Base-by-base conservation (phyloP, 352 stramenopile species). In the Phytophthora litchii region DNA sequence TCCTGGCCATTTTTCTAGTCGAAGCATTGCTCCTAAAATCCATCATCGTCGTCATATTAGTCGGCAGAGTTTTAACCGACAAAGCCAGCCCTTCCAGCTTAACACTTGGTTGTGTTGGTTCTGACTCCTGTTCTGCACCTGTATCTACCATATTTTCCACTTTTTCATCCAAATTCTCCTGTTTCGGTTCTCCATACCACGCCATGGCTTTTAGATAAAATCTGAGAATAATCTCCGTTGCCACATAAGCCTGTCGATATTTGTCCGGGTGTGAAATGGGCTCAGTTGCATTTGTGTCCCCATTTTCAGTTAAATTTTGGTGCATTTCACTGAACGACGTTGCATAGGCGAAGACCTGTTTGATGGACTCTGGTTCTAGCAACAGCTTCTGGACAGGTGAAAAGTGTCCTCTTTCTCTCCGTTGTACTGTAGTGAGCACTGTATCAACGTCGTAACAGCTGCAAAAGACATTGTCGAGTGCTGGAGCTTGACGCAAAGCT, bases 131-230 rank as follows among this genome's bases (percentile, higher is more conserved):
- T 7, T 64, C 20, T 31, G 35, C 34, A 34, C 3, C 20, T 29
- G 12, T 9, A 21, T 20, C 35, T 44, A 38, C 27, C 1, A 25
- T 16, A 5, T 58, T 48, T 36, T 55, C 17, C 13, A 8, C 31
- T 21, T 67, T 38, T 38, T 53, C 17, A 32, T 40, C 32, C 19
- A 23, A 10, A 1, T 20, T n/a, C 4, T 65, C 52, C 6, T 60
- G 19, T 41, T 80, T 88, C 0, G 83, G 83, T 7, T 68, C 52
- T 35, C 83, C 83, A 13, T 89, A 81, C 83, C 83, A 92, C 13
- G 73, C 72, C 56, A 92, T 77, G 4, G 64, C 77, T 54, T 92
- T 89, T 2, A 89, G 60, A 43, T 92, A 92, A 63, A 91, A 91
- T 29, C 72, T 55, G 40, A 88, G 35, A 16, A 91, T 89, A 60